Evolutionary conservation across 208 protist species (phyloP).

Genomic region (Naegleria gruberi): DNA sequence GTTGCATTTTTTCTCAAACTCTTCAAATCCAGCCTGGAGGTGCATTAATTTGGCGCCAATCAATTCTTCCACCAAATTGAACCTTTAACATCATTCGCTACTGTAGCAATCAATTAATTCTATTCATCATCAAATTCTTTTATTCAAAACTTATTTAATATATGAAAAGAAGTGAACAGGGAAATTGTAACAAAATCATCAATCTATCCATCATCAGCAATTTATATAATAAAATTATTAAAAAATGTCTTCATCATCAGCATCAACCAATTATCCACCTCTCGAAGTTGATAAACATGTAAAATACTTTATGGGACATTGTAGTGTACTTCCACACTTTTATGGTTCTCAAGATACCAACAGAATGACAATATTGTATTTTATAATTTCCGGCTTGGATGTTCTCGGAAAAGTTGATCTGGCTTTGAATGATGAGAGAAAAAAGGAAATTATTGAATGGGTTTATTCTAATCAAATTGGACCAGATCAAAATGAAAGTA

Average conservation of each 20-base stretch:
- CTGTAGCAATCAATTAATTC: too few species aligned
- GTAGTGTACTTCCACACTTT: constrained; percentile 21
- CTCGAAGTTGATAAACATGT: constrained; percentile 24
- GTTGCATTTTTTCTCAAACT: too few species aligned
- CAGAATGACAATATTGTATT: constrained; percentile 38
- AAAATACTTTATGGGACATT: constrained; percentile 23
- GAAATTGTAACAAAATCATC: too few species aligned
- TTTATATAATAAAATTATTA: background rate
- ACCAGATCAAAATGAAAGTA: constrained; percentile 7
- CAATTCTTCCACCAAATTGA: too few species aligned
- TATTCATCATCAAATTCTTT: too few species aligned
- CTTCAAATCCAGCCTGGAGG: too few species aligned
- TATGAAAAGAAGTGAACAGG: too few species aligned
- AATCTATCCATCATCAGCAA: too few species aligned
- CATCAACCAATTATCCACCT: background rate
- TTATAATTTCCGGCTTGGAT: constrained; percentile 40
- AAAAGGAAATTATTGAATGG: constrained; percentile 42
- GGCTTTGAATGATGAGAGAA: background rate
- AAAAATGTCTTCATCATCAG: background rate
- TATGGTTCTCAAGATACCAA: constrained; percentile 28
- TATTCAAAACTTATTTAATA: too few species aligned
- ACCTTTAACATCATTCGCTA: too few species aligned
- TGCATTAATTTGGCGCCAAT: too few species aligned
- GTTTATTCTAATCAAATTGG: constrained; percentile 43
- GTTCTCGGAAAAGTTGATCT: constrained; percentile 32